Percentiles rank a stretch among this genome's conserved stretches.
These are phyloP conservation scores for Cordyceps cicadae DNA, from an alignment of 2,329 filamentous ascomycete genomes.

Conservation along the genomic window DNA sequence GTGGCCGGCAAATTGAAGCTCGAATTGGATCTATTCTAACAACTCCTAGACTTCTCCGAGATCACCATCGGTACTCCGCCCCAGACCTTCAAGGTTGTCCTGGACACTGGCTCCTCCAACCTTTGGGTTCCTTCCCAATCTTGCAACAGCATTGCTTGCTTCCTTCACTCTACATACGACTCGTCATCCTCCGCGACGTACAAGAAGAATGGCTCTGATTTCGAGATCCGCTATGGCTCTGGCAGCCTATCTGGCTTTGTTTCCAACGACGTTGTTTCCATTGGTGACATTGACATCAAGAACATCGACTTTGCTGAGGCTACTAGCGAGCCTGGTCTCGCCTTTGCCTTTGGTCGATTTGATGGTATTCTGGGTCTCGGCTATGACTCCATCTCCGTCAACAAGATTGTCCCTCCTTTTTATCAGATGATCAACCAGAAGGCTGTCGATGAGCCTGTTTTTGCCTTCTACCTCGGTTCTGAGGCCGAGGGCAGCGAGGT, in stretches of 20 bases:
- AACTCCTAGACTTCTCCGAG: conserved; percentile 77
- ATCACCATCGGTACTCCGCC: conserved; percentile 87
- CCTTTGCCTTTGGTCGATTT: conserved; percentile 95
- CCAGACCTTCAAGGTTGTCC: conserved; percentile 94
- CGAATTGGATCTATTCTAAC: conserved; percentile 13
- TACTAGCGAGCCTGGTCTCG: conserved; percentile 88
- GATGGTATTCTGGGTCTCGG: conserved; percentile 94
- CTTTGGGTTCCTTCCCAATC: conserved; percentile 90
- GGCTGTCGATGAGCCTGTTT: conserved; percentile 83
- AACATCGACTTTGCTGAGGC: conserved; percentile 93
- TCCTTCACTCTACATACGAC: conserved; percentile 94
- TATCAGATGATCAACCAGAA: conserved; percentile 91
- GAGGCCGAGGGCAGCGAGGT: conserved; percentile 70
- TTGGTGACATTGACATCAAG: conserved; percentile 84
- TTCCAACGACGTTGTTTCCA: conserved; percentile 76
- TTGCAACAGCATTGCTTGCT: conserved; percentile 95
- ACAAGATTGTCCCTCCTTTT: conserved; percentile 88
- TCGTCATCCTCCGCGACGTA: conserved; percentile 80
- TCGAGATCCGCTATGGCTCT: conserved; percentile 92
- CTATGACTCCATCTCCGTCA: conserved; percentile 95
- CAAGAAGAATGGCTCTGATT: conserved; percentile 86
- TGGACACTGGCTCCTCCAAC: conserved; percentile 98
- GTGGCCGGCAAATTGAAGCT: conserved; percentile 24
- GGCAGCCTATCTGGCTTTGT: conserved; percentile 90
- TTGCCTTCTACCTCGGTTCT: conserved; percentile 90